Conservation (phyloP, 78 protist species). For the Dictyostelium discoideum region DNA sequence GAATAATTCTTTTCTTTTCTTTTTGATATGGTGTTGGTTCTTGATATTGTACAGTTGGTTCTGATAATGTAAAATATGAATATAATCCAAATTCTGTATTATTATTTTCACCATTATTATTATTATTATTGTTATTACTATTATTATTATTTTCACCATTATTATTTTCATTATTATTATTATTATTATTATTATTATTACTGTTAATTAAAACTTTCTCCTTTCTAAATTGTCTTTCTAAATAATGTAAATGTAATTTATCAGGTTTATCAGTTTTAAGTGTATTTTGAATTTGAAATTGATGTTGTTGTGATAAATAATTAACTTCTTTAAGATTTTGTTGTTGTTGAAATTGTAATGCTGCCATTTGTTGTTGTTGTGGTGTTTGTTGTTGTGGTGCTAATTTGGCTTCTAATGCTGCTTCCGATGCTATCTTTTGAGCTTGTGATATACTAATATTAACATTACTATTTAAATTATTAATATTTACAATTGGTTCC, state of each 20-base stretch:
- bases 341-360: neutral
- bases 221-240: constrained; percentile 65
- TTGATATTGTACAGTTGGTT: constrained; percentile 2
- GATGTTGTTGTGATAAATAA: constrained; percentile 20
- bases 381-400: constrained; percentile 15
- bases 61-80: constrained; percentile 64
- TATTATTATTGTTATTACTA: neutral
- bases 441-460: neutral
- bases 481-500: constrained; percentile 11
- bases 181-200: neutral
- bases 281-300: constrained; percentile 27
- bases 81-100: neutral
- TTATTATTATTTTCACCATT: too few relatives aligned
- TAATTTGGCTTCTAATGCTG: neutral
- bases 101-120: too few relatives aligned
- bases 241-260: constrained; percentile 53
- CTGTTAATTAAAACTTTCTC: neutral
- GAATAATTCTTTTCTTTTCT: constrained; percentile 14
- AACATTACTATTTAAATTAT: neutral
- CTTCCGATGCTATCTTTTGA: neutral
- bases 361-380: neutral
- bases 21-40: constrained; percentile 43
- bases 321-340: constrained; percentile 9
- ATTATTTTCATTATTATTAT: too few relatives aligned
- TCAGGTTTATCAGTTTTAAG: constrained; percentile 49